phyloP scores from a whole-genome alignment of 2,329 filamentous ascomycete species.

The Epichloe aotearoae region DNA sequence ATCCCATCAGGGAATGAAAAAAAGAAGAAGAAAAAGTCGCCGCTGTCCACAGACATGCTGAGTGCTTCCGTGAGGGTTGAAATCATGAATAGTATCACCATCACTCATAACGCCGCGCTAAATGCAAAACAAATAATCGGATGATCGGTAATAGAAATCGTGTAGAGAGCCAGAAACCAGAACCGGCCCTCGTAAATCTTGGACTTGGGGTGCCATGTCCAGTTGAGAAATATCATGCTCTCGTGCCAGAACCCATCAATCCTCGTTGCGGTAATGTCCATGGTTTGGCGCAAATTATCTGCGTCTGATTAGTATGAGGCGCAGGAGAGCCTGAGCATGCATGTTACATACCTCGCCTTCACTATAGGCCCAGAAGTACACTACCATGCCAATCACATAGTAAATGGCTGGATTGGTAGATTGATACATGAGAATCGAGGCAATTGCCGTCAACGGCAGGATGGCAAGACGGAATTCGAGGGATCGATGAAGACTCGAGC shows the following conservation, averaged over 20 bases:
- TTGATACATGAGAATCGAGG: constrained; percentile 74
- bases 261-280: constrained; percentile 54
- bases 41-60: no score
- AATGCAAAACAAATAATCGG: not conserved
- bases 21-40: not conserved
- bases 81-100: constrained; percentile 1
- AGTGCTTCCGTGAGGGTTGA: not conserved
- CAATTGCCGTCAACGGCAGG: constrained; percentile 64
- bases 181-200: not conserved
- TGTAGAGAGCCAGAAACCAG: not conserved
- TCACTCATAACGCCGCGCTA: constrained; percentile 5
- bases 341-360: constrained; percentile 73
- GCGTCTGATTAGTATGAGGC: constrained; percentile 7
- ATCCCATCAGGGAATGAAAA: no score
- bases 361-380: constrained; percentile 95
- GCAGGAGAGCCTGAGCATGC: not conserved
- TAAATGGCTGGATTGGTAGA: constrained; percentile 86
- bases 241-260: constrained; percentile 12
- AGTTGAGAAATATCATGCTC: not conserved
- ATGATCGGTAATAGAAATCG: not conserved
- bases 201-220: not conserved
- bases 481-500: constrained; percentile 67
- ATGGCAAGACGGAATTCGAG: constrained; percentile 76
- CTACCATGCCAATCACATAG: constrained; percentile 70
- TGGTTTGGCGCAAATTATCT: constrained; percentile 56